Percentiles rank a stretch among this genome's conserved stretches.
These are phyloP conservation scores for Saksenaea oblongispora DNA, from an alignment of 371 early-diverging fungal species.

Conservation along the genomic window DNA sequence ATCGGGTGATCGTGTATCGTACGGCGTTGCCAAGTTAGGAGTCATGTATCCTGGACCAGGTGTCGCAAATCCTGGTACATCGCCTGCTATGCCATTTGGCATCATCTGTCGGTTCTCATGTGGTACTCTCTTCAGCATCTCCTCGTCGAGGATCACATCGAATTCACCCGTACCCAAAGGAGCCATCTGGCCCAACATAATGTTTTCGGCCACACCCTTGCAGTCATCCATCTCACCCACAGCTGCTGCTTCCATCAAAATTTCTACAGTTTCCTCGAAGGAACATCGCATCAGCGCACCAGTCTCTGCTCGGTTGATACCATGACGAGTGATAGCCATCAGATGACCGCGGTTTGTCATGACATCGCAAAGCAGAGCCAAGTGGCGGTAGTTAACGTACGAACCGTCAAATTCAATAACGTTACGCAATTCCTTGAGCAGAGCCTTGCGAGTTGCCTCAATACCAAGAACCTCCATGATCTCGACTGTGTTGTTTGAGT, in stretches of 20 bases:
- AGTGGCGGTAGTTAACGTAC: slow-evolving; percentile 99
- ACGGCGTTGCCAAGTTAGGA: slow-evolving; percentile 55
- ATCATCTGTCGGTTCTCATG: slow-evolving; percentile 41
- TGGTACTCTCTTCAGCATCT: slow-evolving; percentile 73
- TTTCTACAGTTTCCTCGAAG: slow-evolving; percentile 99
- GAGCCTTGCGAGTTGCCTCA: slow-evolving; percentile 94
- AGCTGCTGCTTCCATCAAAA: slow-evolving; percentile 97
- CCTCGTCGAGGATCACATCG: slow-evolving; percentile 91
- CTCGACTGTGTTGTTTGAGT: slow-evolving; percentile 95
- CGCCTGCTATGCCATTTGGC: slow-evolving; percentile 45
- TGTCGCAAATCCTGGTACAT: slow-evolving; percentile 46
- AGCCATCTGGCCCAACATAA: slow-evolving; percentile 98
- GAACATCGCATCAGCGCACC: slow-evolving; percentile 98
- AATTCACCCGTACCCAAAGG: slow-evolving; percentile 98
- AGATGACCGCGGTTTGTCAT: slow-evolving; percentile 97
- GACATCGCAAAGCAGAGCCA: slow-evolving; percentile 96
- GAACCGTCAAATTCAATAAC: slow-evolving; percentile 99
- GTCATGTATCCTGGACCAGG: slow-evolving; percentile 63
- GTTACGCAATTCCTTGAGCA: slow-evolving; percentile 91
- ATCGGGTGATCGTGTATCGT: slow-evolving; percentile 58
- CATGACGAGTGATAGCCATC: slow-evolving; percentile 99
- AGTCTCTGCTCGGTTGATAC: slow-evolving; percentile 97
- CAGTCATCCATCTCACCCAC: slow-evolving; percentile 94
- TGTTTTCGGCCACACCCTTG: slow-evolving; percentile 97
- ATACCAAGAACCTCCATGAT: slow-evolving; percentile 96